Conservation (phyloP, 345 rosid species). For the Xanthoceras sorbifolium region DNA sequence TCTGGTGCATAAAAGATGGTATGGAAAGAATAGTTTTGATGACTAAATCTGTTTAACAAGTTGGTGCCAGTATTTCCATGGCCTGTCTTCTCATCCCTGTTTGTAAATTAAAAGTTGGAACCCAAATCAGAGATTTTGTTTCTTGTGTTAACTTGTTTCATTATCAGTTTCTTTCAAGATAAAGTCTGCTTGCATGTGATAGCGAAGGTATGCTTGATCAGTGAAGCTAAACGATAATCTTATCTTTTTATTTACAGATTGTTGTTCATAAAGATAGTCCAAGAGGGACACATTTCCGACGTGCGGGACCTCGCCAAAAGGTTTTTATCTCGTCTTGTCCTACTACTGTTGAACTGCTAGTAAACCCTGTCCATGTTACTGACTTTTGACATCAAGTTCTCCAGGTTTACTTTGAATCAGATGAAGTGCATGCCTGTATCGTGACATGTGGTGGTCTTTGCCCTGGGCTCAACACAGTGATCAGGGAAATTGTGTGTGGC, state of each 20-base stretch:
- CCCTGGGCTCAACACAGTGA: slow-evolving; percentile 89
- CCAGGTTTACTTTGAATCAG: slow-evolving; percentile 75
- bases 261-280: slow-evolving; percentile 76
- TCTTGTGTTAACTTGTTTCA: not conserved
- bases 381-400: not conserved
- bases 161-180: not conserved
- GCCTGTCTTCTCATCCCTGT: not conserved
- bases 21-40: not conserved
- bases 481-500: slow-evolving; percentile 84
- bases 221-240: not conserved
- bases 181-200: not conserved
- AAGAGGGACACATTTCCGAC: slow-evolving; percentile 85
- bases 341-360: not conserved
- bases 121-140: not conserved
- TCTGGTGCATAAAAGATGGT: too few relatives aligned
- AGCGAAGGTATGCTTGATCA: not conserved
- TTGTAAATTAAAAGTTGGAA: not conserved
- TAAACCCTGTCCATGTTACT: not conserved
- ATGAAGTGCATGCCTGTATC: slow-evolving; percentile 83
- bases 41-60: not conserved
- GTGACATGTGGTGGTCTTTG: slow-evolving; percentile 97
- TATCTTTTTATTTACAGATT: slow-evolving; percentile 41
- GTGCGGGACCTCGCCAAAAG: slow-evolving; percentile 94
- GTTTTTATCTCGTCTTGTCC: slow-evolving; percentile 30
- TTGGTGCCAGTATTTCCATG: not conserved